Evolutionary conservation across 768 basidiomycete species (phyloP), one percentile per base, ranked within the genome.

Genomic region (Russula emetica): DNA sequence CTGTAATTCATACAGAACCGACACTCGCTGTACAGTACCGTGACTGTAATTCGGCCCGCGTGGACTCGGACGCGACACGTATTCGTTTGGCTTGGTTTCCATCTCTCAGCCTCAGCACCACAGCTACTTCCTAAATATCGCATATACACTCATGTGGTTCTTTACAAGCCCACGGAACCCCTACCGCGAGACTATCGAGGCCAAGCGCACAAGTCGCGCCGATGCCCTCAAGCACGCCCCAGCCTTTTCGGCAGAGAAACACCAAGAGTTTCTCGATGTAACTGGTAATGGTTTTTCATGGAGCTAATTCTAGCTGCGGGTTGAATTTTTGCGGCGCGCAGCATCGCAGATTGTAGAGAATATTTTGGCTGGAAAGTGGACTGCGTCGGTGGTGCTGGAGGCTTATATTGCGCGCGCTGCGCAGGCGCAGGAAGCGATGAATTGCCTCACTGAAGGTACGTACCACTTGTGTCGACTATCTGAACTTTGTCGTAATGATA

Each of bases 371-470:
- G 73, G 79, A 6, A 63, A 73, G 68, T 82, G 81, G 81, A 83
- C 80, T 1, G 79, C 82, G 6, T 69, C 68, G 49, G 66, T 80
- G 75, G 83, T 74, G 70, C 77, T 72, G 75, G 81, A 71, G 24
- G 79, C 78, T 13, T 74, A 76, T 73, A 74, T 79, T 42, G 73
- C 79, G 11, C 79, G 76, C 22, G 81, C 80, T 2, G 78, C 69
- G 36, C 72, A 81, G 30, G 87, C 87, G 3, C 90, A 93, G 14
- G 72, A 75, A 40, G 76, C 76, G 64, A 88, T 86, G 4, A 93
- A 92, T 70, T 90, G 88, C 70, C 68, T 92, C 49, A 94, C 92
- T 1, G 91, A 93, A 81, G 83, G 91, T 88, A 47, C 40, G 55
- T 38, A 20, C 8, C 26, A 2, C 20, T 32, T 24, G 16, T 16